Evolutionary conservation across 1,139 yeast species (phyloP), one percentile per base, ranked within the genome.

Genomic region (Yamadazyma mexicana): DNA sequence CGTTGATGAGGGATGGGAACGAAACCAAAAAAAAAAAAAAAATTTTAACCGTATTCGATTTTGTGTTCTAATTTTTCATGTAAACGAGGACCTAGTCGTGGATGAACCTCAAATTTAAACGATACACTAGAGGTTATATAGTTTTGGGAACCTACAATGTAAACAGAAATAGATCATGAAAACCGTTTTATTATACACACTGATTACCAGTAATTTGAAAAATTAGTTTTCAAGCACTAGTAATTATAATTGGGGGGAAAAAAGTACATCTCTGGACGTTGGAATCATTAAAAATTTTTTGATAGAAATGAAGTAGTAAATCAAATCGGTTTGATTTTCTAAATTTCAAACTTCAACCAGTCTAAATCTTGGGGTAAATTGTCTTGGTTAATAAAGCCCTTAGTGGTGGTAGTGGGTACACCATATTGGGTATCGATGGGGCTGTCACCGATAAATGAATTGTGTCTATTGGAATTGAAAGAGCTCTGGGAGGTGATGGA

Each of bases 331-430:
- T n/a, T n/a, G n/a, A n/a, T n/a, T n/a, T 10, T 33, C 31, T 56
- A 69, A 15, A 71, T 58, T 42, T 70, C 77, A 51, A 72, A 72
- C 49, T 70, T 71, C 43, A 72, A 59, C 77, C 77, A 72, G 44
- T 71, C 77, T 39, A 72, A 60, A 48, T 71, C 76, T 33, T 49
- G 52, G 9, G 52, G 49, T 3, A 42, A 17, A 25, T 37, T 35
- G 28, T 38, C 45, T 29, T 36, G 43, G n/a, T 15, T 39, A 20
- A 45, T 34, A 35, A 36, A 38, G 4, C 39, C 37, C 26, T 39
- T 40, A n/a, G n/a, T n/a, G 12, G 40, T 33, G 33, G 26, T 26
- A 5, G 36, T 14, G 23, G 45, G 30, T 7, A 5, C 14, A 12
- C 8, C 44, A 35, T 40, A 41, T 23, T 31, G 45, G 33, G 24